Evolutionary conservation across 2,329 filamentous ascomycete species (phyloP).

Genomic region (Escovopsis sp.): DNA sequence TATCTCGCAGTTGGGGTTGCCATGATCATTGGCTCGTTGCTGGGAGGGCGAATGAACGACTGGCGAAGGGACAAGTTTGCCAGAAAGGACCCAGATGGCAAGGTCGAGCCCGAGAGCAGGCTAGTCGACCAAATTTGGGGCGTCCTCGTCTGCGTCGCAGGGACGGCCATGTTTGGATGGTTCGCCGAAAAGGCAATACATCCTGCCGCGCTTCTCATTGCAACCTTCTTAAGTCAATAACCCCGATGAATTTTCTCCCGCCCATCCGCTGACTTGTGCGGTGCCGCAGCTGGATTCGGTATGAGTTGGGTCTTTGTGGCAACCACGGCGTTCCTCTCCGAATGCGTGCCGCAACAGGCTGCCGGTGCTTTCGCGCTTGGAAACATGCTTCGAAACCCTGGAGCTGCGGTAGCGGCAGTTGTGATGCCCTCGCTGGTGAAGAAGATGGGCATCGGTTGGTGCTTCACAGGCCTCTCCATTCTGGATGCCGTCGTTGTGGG

Average conservation of each 20-base stretch:
- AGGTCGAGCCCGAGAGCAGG: conserved; percentile 21
- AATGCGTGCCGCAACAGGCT: conserved; percentile 22
- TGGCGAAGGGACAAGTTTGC: conserved; percentile 13
- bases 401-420: conserved; percentile 22
- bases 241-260: not conserved
- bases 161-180: conserved; percentile 26
- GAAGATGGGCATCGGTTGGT: conserved; percentile 22
- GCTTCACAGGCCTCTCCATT: conserved; percentile 22
- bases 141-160: conserved; percentile 20
- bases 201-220: conserved; percentile 13
- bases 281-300: conserved; percentile 16
- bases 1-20: conserved; percentile 16
- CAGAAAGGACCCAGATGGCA: conserved; percentile 5
- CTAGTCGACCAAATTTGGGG: conserved; percentile 24
- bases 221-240: conserved; percentile 14
- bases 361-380: conserved; percentile 25
- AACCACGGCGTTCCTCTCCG: conserved; percentile 25
- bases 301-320: conserved; percentile 27
- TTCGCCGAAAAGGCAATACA: conserved; percentile 16
- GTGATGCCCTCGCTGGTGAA: conserved; percentile 18
- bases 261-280: not conserved
- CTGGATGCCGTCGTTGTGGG: conserved; percentile 15
- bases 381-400: conserved; percentile 24
- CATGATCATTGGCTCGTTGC: conserved; percentile 18
- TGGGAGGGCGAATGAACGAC: conserved; percentile 23